Conservation (phyloP, 2,329 filamentous ascomycete genomes). For the Stachybotrys elegans region DNA sequence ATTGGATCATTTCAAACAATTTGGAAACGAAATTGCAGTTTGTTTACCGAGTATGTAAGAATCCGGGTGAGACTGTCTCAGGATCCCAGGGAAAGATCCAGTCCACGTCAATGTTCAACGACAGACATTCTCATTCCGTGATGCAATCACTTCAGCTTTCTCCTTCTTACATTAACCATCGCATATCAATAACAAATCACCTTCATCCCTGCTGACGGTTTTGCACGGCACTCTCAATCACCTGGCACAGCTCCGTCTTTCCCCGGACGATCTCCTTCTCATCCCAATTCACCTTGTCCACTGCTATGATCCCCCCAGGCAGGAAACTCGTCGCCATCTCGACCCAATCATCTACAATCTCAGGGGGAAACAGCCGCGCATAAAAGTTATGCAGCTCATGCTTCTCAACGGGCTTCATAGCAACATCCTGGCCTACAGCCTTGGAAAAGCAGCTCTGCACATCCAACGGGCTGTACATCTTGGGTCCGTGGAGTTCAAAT, state of each 20-base stretch:
- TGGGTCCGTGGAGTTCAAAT: constrained; percentile 25
- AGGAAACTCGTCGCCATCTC: constrained; percentile 25
- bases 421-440: constrained; percentile 18
- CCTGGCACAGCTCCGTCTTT: constrained; percentile 12
- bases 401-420: constrained; percentile 20
- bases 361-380: constrained; percentile 14
- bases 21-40: no score
- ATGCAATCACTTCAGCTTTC: no score
- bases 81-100: no score
- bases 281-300: constrained; percentile 8
- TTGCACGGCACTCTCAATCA: constrained; percentile 9
- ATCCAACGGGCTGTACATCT: constrained; percentile 21
- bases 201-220: no score
- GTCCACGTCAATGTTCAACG: no score
- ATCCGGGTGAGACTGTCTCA: no score
- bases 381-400: constrained; percentile 16
- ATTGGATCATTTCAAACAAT: no score
- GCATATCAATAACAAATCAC: no score
- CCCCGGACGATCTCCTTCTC: constrained; percentile 16
- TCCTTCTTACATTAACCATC: no score
- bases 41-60: no score
- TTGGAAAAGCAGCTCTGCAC: constrained; percentile 22
- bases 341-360: constrained; percentile 19
- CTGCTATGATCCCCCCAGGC: constrained; percentile 17
- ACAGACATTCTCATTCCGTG: no score